Base-by-base conservation (phyloP, 768 basidiomycete species). In the Xerocomellus chrysenteron region DNA sequence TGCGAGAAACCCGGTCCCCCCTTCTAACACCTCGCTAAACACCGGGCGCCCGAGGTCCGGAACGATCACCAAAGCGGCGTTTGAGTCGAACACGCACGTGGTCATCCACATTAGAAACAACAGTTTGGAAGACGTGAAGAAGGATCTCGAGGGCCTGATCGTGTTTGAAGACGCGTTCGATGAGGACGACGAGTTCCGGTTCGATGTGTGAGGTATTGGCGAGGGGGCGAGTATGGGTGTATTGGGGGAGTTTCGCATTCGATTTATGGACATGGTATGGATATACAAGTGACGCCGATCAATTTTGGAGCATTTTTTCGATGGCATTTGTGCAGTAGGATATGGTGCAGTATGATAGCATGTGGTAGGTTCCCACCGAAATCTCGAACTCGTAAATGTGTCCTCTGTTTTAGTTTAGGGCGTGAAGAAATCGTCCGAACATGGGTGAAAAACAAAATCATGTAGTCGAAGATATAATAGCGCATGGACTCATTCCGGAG, bases 121-220 rank as follows among this genome's bases (percentile, higher is more conserved):
- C 8, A 60, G 68, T 39, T n/a, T 73, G 37, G 65, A 65, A 52
- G 66, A 68, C 28, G 68, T 69, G 49, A 71, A 66, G 57, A 73
- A 69, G 50, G 62, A 64, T 16, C 69, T 73, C 28, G 67, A 73
- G 43, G 67, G 62, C 17, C 48, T 67, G 41, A 56, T 71, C 60
- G 67, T 72, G 40, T 66, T 73, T 21, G 70, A 59, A 17, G 68
- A 68, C 32, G 64, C 42, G 24, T 70, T 68, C 10, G 63, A 61
- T 24, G 65, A 65, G 1, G 63, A 62, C 10, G 69, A 73, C n/a
- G 70, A 46, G 32, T 73, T 71, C 57, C 64, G 56, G 42, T 73
- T 71, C 37, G 60, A 63, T 30, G 61, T 71, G 19, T 71, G 49
- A 68, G 24, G 47, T 13, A 35, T 39, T 21, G 21, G 32, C 21